These are phyloP conservation scores for Penicillium sumatraense DNA, from an alignment of 2,329 filamentous ascomycete species.

Conservation along the genomic window DNA sequence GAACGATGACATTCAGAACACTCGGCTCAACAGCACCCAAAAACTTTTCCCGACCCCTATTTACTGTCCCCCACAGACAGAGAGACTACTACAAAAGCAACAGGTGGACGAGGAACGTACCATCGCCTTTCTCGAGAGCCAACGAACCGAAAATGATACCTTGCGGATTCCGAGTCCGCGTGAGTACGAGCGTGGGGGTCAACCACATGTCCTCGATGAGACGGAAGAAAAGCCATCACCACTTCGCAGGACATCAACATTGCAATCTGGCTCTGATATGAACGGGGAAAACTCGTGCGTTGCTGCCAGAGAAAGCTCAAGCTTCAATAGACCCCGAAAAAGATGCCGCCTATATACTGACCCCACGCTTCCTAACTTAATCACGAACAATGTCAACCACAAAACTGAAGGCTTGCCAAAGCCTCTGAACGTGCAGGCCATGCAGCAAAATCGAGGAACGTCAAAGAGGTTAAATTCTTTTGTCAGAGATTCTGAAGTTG, in stretches of 20 bases:
- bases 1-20: too few relatives aligned
- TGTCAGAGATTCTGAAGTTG: constrained; percentile 41
- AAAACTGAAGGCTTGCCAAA: too few relatives aligned
- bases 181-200: constrained; percentile 82
- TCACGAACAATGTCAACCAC: too few relatives aligned
- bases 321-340: too few relatives aligned
- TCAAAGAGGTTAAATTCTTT: constrained; percentile 37
- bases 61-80: too few relatives aligned
- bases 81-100: too few relatives aligned
- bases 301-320: too few relatives aligned
- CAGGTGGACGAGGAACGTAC: constrained; percentile 72
- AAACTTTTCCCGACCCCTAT: constrained; percentile 54
- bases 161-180: constrained; percentile 89
- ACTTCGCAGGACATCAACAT: constrained; percentile 24
- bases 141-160: constrained; percentile 74
- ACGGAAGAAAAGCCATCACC: constrained; percentile 42
- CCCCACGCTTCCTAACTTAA: too few relatives aligned
- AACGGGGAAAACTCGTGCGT: constrained; percentile 16
- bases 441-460: constrained; percentile 32
- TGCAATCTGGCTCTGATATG: constrained; percentile 29
- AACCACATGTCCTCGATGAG: constrained; percentile 65
- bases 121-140: constrained; percentile 84
- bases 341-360: too few relatives aligned
- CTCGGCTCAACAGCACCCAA: constrained; percentile 47
- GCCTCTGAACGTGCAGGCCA: too few relatives aligned